A percentile compares a stretch with the other conserved stretches of the same genome.
These are phyloP conservation scores for Diaporthe caulivora DNA, from an alignment of 2,329 filamentous ascomycete species.

Conservation along the genomic window DNA sequence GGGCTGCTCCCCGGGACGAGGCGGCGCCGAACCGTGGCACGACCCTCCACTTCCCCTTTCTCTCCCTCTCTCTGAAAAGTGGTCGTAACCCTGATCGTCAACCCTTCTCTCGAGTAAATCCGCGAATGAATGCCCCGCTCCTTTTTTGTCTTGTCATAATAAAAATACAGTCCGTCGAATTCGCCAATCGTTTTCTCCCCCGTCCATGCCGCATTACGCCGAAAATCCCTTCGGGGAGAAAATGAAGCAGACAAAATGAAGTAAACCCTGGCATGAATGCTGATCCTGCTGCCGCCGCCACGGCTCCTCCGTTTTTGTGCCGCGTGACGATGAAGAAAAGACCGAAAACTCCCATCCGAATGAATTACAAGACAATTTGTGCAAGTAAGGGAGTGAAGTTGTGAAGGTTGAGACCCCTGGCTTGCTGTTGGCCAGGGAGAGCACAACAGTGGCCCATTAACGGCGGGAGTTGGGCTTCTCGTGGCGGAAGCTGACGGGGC, in stretches of 20 bases:
- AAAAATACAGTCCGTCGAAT: constrained; percentile 31
- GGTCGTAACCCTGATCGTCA: constrained; percentile 21
- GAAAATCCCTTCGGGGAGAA: constrained; percentile 41
- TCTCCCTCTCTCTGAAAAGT: not conserved
- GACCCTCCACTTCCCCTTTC: not conserved
- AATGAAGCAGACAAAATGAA: constrained; percentile 34
- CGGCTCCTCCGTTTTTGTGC: constrained; percentile 8
- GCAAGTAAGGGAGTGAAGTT: not conserved
- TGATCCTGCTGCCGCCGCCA: not conserved
- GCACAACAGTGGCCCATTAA: not conserved
- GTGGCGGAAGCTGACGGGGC: constrained; percentile 70
- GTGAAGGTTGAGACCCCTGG: not conserved
- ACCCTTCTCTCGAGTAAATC: constrained; percentile 30
- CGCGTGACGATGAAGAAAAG: constrained; percentile 16
- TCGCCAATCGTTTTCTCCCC: not conserved
- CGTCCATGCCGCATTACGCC: constrained; percentile 39
- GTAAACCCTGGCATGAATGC: constrained; percentile 18
- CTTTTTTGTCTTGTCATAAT: constrained; percentile 21
- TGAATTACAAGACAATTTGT: constrained; percentile 18
- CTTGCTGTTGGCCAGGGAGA: not conserved
- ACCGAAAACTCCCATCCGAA: constrained; percentile 22
- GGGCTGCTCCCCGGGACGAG: constrained; percentile 16
- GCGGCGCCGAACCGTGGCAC: not conserved
- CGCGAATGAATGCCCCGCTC: constrained; percentile 8
- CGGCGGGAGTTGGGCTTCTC: constrained; percentile 33